A percentile compares a stretch with the other conserved stretches of the same genome.
Conservation (phyloP, 495 filamentous ascomycete species). For the Annulohypoxylon bovei region DNA sequence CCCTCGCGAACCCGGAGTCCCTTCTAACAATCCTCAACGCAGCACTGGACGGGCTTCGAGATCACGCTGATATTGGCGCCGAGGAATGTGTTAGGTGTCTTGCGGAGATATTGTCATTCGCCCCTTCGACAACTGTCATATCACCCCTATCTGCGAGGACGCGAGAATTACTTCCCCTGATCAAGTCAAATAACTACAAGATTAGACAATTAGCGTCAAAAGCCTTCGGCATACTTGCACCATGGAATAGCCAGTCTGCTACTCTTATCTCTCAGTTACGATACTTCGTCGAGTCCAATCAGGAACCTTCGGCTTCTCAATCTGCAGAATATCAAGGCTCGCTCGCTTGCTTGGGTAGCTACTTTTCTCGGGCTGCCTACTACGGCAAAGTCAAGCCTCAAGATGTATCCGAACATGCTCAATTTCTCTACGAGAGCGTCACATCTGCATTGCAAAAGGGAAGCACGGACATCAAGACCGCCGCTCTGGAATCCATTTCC, state of each 20-base stretch:
- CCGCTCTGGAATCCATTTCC: constrained; percentile 71
- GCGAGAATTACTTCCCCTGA: constrained; percentile 62
- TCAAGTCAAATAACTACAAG: constrained; percentile 74
- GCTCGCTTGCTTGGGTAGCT: constrained; percentile 40
- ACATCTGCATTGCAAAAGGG: constrained; percentile 34
- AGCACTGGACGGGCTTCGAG: constrained; percentile 42
- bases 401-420: constrained; percentile 35
- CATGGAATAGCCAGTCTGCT: constrained; percentile 34
- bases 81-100: constrained; percentile 69
- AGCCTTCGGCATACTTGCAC: constrained; percentile 78
- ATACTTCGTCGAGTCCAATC: constrained; percentile 25
- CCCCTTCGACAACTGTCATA: constrained; percentile 62
- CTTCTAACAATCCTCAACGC: constrained; percentile 46
- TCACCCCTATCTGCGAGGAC: constrained; percentile 59
- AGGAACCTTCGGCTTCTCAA: constrained; percentile 38
- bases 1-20: constrained; percentile 36
- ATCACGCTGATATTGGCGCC: constrained; percentile 38
- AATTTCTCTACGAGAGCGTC: constrained; percentile 33
- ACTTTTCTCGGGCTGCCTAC: constrained; percentile 39
- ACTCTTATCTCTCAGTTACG: constrained; percentile 29
- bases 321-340: constrained; percentile 46
- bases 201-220: constrained; percentile 71
- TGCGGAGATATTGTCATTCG: constrained; percentile 72
- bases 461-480: constrained; percentile 51
- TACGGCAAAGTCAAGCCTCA: constrained; percentile 27